phyloP scores from a whole-genome alignment of 352 stramenopile genomes.

The Plasmopara viticola region DNA sequence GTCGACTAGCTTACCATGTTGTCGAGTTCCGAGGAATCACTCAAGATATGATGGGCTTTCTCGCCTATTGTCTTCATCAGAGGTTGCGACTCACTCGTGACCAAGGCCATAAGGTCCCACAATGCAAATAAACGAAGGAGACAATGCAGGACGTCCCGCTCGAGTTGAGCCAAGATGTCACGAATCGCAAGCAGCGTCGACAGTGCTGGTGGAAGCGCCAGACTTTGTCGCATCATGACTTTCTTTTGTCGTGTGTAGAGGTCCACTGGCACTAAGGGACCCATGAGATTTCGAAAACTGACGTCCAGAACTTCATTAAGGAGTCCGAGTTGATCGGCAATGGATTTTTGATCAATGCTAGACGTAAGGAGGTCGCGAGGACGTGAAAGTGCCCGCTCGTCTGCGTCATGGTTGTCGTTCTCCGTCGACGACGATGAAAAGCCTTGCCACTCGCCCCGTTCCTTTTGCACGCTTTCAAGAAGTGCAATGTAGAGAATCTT shows the following conservation, averaged over 20 bases:
- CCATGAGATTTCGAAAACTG: constrained; percentile 62
- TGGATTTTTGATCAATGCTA: constrained; percentile 8
- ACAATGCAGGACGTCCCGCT: constrained; percentile 41
- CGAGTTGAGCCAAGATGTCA: constrained; percentile 37
- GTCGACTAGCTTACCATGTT: constrained; percentile 38
- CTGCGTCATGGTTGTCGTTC: constrained; percentile 18
- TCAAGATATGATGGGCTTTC: constrained; percentile 52
- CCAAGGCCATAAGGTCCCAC: constrained; percentile 44
- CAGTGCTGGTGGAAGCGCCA: constrained; percentile 36
- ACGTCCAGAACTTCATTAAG: constrained; percentile 60
- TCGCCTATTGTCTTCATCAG: constrained; percentile 44
- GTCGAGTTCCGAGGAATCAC: constrained; percentile 50
- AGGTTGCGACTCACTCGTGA: constrained; percentile 23
- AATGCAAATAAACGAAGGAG: constrained; percentile 49
- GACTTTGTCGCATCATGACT: constrained; percentile 23
- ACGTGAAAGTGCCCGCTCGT: constrained; percentile 10
- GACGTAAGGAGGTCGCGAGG: constrained; percentile 17
- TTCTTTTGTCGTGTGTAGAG: constrained; percentile 46
- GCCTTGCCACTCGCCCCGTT: constrained; percentile 61
- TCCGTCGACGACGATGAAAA: constrained; percentile 23
- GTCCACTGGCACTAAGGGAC: constrained; percentile 34
- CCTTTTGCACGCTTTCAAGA: constrained; percentile 57
- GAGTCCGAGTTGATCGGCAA: constrained; percentile 28
- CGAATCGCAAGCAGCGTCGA: constrained; percentile 40
- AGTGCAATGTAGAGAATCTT: constrained; percentile 69